Evolutionary conservation across 164 flowering plant genomes (phyloP).

Genomic region (Warburgia ugandensis): DNA sequence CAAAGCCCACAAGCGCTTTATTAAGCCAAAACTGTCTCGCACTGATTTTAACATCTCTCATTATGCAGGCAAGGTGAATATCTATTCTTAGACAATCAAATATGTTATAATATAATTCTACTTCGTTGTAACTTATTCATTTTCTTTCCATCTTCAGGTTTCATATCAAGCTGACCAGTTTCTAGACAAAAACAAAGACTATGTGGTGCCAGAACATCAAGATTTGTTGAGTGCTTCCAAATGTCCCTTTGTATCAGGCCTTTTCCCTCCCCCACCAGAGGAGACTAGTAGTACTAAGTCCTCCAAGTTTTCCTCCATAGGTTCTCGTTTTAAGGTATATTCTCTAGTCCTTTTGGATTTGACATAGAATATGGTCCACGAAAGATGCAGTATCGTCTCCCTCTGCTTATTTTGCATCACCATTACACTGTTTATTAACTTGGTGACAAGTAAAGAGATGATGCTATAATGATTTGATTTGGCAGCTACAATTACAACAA

Average conservation of each 20-base stretch:
- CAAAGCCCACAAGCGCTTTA: conserved; percentile 65
- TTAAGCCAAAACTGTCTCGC: conserved; percentile 77
- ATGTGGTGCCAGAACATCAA: conserved; percentile 85
- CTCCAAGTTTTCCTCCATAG: conserved; percentile 83
- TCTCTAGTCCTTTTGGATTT: neutral
- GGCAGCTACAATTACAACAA: conserved; percentile 81
- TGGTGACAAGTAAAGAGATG: no score
- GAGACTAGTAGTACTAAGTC: conserved; percentile 50
- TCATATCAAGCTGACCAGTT: conserved; percentile 73
- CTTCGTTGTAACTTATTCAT: no score
- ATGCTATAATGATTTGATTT: no score
- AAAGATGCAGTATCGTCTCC: no score
- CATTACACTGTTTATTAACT: no score
- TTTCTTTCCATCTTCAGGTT: conserved; percentile 50
- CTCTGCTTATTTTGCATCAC: no score
- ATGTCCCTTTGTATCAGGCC: conserved; percentile 67
- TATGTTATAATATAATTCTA: conserved; percentile 5
- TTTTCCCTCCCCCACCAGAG: conserved; percentile 66
- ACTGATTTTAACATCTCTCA: conserved; percentile 73
- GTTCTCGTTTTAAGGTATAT: conserved; percentile 91
- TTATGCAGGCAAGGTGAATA: conserved; percentile 88
- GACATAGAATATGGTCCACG: no score
- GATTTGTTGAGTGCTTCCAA: conserved; percentile 67
- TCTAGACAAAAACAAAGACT: conserved; percentile 93
- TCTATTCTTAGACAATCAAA: conserved; percentile 4